These are phyloP conservation scores for Nakaseomyces glabratus DNA, from an alignment of 1,139 yeast species.

Conservation along the genomic window DNA sequence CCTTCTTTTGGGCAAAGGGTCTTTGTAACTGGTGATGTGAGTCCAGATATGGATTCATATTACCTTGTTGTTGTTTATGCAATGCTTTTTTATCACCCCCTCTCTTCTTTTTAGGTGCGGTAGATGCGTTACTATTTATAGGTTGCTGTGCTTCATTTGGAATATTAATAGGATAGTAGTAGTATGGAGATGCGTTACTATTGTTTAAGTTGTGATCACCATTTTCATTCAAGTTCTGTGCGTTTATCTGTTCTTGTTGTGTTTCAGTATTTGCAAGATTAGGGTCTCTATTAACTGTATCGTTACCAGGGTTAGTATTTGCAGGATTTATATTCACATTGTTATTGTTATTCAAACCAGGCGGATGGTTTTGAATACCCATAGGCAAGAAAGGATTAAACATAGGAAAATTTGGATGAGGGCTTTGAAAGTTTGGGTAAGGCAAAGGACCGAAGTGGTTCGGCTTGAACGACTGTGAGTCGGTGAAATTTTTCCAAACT, in stretches of 20 bases:
- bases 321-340: conserved; percentile 9
- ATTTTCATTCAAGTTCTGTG: conserved; percentile 1
- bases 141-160: conserved; percentile 4
- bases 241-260: conserved; percentile 1
- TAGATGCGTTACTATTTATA: conserved; percentile 1
- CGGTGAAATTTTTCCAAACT: conserved; percentile 12
- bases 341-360: conserved; percentile 1
- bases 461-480: conserved; percentile 22
- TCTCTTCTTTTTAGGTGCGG: conserved; percentile 1
- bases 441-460: conserved; percentile 12
- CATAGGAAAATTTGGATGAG: conserved; percentile 4
- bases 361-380: conserved; percentile 4
- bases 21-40: conserved; percentile 1
- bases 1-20: conserved; percentile 6
- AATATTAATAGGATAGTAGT: conserved; percentile 5
- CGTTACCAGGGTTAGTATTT: conserved; percentile 6
- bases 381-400: conserved; percentile 3
- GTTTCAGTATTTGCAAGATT: conserved; percentile 6
- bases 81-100: conserved; percentile 6
- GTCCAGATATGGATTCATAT: conserved; percentile 15
- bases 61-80: conserved; percentile 9
- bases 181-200: conserved; percentile 4
- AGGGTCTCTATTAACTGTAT: conserved; percentile 2
- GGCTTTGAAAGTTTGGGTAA: background rate
- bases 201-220: too few relatives aligned